Evolutionary conservation across 2,329 filamentous ascomycete species (phyloP).

Genomic region (Botrytis pseudocinerea): DNA sequence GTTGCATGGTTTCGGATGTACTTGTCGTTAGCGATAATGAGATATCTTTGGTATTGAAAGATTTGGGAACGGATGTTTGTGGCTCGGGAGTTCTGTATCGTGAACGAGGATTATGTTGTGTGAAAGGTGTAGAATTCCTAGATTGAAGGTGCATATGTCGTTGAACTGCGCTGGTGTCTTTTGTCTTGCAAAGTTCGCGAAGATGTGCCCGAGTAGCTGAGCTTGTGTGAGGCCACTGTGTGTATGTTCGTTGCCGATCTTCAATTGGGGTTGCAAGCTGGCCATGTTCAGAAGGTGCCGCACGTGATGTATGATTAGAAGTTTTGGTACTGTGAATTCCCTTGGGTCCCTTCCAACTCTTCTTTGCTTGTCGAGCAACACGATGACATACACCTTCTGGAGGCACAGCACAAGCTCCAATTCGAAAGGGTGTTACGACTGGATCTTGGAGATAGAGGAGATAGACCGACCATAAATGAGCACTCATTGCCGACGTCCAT

Average conservation of each 20-base stretch:
- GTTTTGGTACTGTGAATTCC: constrained; percentile 20
- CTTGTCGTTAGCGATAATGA: constrained; percentile 61
- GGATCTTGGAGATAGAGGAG: constrained; percentile 65
- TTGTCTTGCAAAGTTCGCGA: constrained; percentile 61
- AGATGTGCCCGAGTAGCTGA: constrained; percentile 63
- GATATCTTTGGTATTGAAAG: constrained; percentile 63
- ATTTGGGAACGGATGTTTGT: constrained; percentile 42
- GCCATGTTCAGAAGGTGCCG: constrained; percentile 45
- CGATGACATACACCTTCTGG: constrained; percentile 64
- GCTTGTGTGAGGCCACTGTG: constrained; percentile 64
- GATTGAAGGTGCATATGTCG: constrained; percentile 50
- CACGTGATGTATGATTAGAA: constrained; percentile 25
- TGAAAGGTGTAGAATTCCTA: constrained; percentile 57
- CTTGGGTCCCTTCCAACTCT: constrained; percentile 65
- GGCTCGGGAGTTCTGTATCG: constrained; percentile 51
- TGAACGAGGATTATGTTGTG: constrained; percentile 52
- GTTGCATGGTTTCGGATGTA: constrained; percentile 66
- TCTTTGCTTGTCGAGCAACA: constrained; percentile 64
- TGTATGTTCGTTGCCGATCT: constrained; percentile 49
- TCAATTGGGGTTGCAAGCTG: constrained; percentile 58
- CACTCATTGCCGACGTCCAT: constrained; percentile 66
- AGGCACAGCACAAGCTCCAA: constrained; percentile 63
- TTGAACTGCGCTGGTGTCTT: constrained; percentile 48
- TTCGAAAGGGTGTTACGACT: constrained; percentile 64
- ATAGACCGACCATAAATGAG: constrained; percentile 67